These are phyloP conservation scores for Sporothrix globosa DNA, from an alignment of 2,329 filamentous ascomycete genomes.

Conservation along the genomic window DNA sequence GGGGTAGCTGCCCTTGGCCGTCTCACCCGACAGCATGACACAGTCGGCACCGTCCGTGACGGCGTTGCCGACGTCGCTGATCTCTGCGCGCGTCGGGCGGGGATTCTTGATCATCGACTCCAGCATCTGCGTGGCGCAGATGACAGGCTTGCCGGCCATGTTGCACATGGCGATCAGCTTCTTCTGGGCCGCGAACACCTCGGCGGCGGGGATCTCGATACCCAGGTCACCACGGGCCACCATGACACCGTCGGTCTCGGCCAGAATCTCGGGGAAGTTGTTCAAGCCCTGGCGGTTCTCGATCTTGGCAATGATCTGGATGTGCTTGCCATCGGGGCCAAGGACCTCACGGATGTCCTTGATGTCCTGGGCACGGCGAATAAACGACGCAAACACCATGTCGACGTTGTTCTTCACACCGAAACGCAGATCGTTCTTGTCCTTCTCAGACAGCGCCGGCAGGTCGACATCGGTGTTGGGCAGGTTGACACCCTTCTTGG, in stretches of 20 bases:
- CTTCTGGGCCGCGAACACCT: conserved; percentile 99
- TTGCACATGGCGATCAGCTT: conserved; percentile 99
- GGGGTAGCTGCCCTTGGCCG: conserved; percentile 95
- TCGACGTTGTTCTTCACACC: conserved; percentile 98
- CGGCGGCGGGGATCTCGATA: conserved; percentile 97
- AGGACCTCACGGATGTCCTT: conserved; percentile 87
- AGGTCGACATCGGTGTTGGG: conserved; percentile 99
- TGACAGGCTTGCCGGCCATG: conserved; percentile 96
- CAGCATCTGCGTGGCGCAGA: conserved; percentile 99
- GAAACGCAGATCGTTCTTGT: conserved; percentile 89
- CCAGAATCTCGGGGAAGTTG: conserved; percentile 97
- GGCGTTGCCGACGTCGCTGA: conserved; percentile 97
- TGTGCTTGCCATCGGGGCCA: conserved; percentile 88
- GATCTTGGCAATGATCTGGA: conserved; percentile 99
- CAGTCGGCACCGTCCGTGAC: conserved; percentile 98
- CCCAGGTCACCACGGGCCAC: conserved; percentile 97
- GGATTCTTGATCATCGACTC: conserved; percentile 99
- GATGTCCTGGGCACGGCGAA: conserved; percentile 92
- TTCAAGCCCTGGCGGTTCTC: conserved; percentile 99
- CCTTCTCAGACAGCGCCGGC: conserved; percentile 95
- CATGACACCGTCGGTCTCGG: conserved; percentile 98
- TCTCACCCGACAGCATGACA: conserved; percentile 99
- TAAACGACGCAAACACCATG: conserved; percentile 99
- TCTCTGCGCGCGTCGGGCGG: conserved; percentile 94
- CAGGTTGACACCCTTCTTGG: conserved; percentile 98